phyloP scores from a whole-genome alignment of 2,329 filamentous ascomycete species.

The Claviceps cyperi region DNA sequence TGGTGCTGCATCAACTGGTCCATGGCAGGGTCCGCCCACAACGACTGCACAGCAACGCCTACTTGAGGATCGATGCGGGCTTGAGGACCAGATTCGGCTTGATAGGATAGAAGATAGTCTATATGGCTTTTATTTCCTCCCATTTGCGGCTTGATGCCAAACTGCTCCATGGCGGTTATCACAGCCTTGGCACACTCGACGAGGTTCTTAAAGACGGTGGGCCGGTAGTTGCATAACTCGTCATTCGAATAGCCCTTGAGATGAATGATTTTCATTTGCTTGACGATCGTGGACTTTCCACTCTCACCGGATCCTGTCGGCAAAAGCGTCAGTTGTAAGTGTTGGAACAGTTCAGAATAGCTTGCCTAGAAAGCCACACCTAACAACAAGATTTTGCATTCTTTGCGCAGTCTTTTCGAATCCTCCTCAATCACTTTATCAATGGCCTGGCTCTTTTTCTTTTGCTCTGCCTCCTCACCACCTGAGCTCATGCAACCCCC shows the following conservation, averaged over 20 bases:
- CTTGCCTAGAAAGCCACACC: constrained; percentile 40
- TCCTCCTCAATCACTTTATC: constrained; percentile 91
- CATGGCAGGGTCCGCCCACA: constrained; percentile 84
- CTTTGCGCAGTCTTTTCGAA: constrained; percentile 76
- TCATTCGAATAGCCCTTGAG: constrained; percentile 94
- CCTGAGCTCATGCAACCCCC: constrained; percentile 84
- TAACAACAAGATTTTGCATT: constrained; percentile 96
- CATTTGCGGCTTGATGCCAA: constrained; percentile 65
- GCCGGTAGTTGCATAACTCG: constrained; percentile 82
- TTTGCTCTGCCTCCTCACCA: constrained; percentile 78
- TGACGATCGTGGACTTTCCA: constrained; percentile 97
- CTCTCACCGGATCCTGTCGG: constrained; percentile 83
- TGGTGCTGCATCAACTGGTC: constrained; percentile 78
- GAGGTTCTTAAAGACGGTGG: constrained; percentile 96
- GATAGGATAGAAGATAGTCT: constrained; percentile 73
- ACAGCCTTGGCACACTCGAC: constrained; percentile 93
- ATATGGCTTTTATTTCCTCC: constrained; percentile 59
- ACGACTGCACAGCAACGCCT: constrained; percentile 64
- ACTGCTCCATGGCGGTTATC: constrained; percentile 82
- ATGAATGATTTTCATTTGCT: constrained; percentile 99
- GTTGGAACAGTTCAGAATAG: neutral
- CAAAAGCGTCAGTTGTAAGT: constrained; percentile 8
- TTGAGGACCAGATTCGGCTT: constrained; percentile 80
- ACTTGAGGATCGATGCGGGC: constrained; percentile 69
- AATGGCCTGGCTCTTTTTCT: constrained; percentile 93